Evolutionary conservation across 1,139 yeast species (phyloP).

Genomic region (Geotrichum restrictum): DNA sequence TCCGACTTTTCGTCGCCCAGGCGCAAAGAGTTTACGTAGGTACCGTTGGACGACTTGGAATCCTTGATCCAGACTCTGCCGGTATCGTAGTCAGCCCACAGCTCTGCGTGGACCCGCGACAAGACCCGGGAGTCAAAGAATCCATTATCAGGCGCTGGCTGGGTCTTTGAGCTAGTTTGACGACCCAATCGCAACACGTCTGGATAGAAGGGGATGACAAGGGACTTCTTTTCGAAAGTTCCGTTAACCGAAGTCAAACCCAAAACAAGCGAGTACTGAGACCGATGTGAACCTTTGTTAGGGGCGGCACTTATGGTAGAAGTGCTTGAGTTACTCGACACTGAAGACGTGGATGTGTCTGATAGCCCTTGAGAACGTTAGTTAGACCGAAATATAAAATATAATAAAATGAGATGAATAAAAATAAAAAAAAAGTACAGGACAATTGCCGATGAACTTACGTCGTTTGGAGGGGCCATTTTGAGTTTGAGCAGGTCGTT

Average conservation of each 20-base stretch:
- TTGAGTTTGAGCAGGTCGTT: neutral
- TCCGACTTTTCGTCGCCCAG: conserved; percentile 56
- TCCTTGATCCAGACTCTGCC: conserved; percentile 78
- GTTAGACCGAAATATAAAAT: too few species aligned
- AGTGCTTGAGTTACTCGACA: conserved; percentile 1
- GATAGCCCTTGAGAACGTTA: conserved; percentile 1
- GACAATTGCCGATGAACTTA: too few species aligned
- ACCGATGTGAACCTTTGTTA: conserved; percentile 23
- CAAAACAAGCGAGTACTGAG: conserved; percentile 48
- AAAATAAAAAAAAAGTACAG: too few species aligned
- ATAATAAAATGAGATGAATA: too few species aligned
- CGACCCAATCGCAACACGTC: conserved; percentile 84
- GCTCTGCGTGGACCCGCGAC: conserved; percentile 88
- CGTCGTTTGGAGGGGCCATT: conserved; percentile 2
- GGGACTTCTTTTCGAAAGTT: conserved; percentile 73
- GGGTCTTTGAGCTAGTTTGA: conserved; percentile 68
- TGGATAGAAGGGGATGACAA: conserved; percentile 77
- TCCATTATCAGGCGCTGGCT: conserved; percentile 80
- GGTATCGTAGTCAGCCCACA: conserved; percentile 64
- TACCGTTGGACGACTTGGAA: conserved; percentile 88
- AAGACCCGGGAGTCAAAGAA: conserved; percentile 91
- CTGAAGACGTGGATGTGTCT: neutral
- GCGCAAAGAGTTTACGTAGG: conserved; percentile 76
- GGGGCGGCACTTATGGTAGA: conserved; percentile 4
- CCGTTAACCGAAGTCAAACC: conserved; percentile 73